Conservation (phyloP, 75 land plant genomes). For the Sequoiadendron giganteum region DNA sequence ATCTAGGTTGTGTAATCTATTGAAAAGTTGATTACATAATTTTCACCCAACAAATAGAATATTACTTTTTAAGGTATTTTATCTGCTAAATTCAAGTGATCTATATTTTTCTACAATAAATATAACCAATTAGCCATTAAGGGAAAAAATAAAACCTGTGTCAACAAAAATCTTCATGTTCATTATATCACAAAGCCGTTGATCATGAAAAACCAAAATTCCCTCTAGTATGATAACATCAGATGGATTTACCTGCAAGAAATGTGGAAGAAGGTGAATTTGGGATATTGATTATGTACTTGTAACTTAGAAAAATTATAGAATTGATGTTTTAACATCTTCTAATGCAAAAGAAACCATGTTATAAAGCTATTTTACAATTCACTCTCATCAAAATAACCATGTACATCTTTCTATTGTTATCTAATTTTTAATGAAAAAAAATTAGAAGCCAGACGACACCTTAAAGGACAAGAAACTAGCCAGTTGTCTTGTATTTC, state of each 20-base stretch:
- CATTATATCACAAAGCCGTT: slow-evolving; percentile 81
- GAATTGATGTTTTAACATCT: not conserved
- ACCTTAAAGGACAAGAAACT: not conserved
- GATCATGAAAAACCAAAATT: slow-evolving; percentile 86
- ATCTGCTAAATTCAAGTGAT: not conserved
- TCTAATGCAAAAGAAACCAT: not conserved
- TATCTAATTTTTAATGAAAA: not conserved
- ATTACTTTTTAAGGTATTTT: not conserved
- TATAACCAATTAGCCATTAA: not conserved
- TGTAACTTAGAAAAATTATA: not conserved
- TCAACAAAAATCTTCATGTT: slow-evolving; percentile 99
- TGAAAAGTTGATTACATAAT: too few relatives aligned
- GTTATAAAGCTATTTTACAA: not conserved
- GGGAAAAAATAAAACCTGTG: slow-evolving; percentile 60
- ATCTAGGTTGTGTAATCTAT: too few relatives aligned
- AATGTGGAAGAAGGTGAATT: not conserved
- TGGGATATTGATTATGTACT: not conserved
- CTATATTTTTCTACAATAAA: not conserved
- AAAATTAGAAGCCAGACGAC: not conserved
- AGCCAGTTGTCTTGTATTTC: not conserved
- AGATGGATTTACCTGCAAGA: slow-evolving; percentile 73
- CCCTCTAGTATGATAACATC: slow-evolving; percentile 97
- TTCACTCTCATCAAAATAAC: not conserved
- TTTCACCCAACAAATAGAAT: too few relatives aligned
- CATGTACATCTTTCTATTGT: not conserved